These are phyloP conservation scores for Hygrophila difformis DNA, from an alignment of 257 asterid genomes.

Conservation along the genomic window DNA sequence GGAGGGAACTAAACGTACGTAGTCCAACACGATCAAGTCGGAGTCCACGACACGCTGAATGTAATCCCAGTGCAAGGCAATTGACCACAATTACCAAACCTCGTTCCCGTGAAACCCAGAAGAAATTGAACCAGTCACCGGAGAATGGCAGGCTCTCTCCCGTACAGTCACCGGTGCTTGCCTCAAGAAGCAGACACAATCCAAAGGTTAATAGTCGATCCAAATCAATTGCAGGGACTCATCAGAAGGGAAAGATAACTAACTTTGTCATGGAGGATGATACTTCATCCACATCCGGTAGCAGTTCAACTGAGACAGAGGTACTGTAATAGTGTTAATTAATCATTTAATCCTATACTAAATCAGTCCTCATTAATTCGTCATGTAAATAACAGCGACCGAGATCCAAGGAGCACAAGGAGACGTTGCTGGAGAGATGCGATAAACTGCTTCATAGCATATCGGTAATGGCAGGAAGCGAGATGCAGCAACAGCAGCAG, in stretches of 20 bases:
- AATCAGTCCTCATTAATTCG: no score
- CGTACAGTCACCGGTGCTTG: conserved; percentile 55
- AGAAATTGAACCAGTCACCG: conserved; percentile 33
- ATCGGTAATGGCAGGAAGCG: conserved; percentile 68
- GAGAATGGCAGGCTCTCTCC: conserved; percentile 48
- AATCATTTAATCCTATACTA: not conserved
- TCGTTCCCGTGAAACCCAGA: conserved; percentile 48
- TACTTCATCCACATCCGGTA: conserved; percentile 67
- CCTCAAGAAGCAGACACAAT: conserved; percentile 34
- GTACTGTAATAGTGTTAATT: conserved; percentile 30
- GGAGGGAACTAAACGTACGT: conserved; percentile 40
- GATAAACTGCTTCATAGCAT: conserved; percentile 88
- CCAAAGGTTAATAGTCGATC: conserved; percentile 31
- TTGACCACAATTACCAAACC: conserved; percentile 47
- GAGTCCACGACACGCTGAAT: conserved; percentile 29
- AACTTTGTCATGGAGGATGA: conserved; percentile 49
- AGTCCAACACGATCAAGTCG: conserved; percentile 30
- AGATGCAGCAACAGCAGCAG: conserved; percentile 53
- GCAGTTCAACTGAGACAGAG: conserved; percentile 78
- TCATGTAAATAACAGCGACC: conserved; percentile 33
- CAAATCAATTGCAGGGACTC: conserved; percentile 32
- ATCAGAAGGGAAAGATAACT: conserved; percentile 40
- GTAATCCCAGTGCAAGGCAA: conserved; percentile 31
- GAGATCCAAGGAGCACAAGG: conserved; percentile 47
- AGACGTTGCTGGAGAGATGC: conserved; percentile 65